phyloP scores from a whole-genome alignment of 1,139 yeast genomes.

The Maudiozyma humilis region DNA sequence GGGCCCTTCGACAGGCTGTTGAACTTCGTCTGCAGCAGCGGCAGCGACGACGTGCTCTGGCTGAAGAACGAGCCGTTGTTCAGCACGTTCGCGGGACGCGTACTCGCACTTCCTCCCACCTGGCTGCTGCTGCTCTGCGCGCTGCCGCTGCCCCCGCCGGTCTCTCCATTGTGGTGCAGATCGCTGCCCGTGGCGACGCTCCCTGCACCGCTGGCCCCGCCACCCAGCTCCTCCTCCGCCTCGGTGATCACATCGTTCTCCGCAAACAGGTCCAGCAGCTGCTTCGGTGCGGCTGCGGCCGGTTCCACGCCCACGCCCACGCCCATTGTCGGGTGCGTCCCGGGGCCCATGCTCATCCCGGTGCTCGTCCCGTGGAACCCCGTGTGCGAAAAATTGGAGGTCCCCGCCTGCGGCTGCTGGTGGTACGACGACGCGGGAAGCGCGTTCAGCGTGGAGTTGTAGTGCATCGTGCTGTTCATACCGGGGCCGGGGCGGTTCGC shows the following conservation, averaged over 20 bases:
- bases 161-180: slow-evolving; percentile 11
- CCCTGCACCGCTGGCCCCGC: slow-evolving; percentile 16
- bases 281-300: slow-evolving; percentile 55
- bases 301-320: no score
- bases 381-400: slow-evolving; percentile 23
- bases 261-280: slow-evolving; percentile 64
- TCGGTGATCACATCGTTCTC: slow-evolving; percentile 30
- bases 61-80: slow-evolving; percentile 17
- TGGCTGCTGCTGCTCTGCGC: not conserved
- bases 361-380: slow-evolving; percentile 16
- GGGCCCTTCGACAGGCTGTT: slow-evolving; percentile 18
- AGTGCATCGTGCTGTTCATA: slow-evolving; percentile 4
- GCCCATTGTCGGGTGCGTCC: slow-evolving; percentile 19
- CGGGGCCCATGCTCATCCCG: slow-evolving; percentile 21
- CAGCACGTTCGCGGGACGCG: slow-evolving; percentile 12
- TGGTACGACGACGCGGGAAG: no score
- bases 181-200: slow-evolving; percentile 13
- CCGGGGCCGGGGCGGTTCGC: no score
- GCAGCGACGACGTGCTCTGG: slow-evolving; percentile 27
- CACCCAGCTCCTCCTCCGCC: slow-evolving; percentile 13
- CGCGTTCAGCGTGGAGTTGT: slow-evolving; percentile 28
- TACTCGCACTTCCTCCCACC: no score
- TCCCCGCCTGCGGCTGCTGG: slow-evolving; percentile 19
- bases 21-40: slow-evolving; percentile 27
- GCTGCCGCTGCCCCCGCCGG: slow-evolving; percentile 4